Conservation (phyloP, 306 rosid species). For the Quercus wislizeni region DNA sequence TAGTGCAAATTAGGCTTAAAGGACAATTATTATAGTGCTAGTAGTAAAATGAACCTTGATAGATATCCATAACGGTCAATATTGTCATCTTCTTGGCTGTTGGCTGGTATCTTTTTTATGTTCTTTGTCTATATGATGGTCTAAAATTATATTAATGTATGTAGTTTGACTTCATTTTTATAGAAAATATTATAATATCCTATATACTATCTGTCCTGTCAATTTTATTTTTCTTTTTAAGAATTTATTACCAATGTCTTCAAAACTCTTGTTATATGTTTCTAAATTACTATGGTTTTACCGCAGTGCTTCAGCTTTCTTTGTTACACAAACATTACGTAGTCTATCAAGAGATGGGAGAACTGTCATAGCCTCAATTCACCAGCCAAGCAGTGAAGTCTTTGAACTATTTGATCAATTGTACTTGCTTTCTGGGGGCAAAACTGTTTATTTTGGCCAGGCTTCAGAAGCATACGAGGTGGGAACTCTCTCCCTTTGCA, state of each 20-base stretch:
- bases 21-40: too few species aligned
- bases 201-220: too few species aligned
- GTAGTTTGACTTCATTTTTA: too few species aligned
- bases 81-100: neutral
- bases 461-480: slow-evolving; percentile 97
- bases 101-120: too few species aligned
- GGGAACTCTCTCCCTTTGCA: neutral
- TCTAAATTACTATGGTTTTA: slow-evolving; percentile 12
- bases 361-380: slow-evolving; percentile 94
- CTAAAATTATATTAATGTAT: neutral
- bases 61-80: neutral
- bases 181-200: too few species aligned
- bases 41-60: too few species aligned
- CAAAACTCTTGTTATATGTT: neutral
- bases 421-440: slow-evolving; percentile 89
- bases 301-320: slow-evolving; percentile 96
- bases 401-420: slow-evolving; percentile 90
- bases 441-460: slow-evolving; percentile 91
- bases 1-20: too few species aligned
- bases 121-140: neutral
- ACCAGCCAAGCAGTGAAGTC: slow-evolving; percentile 99
- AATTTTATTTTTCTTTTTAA: neutral
- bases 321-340: slow-evolving; percentile 87
- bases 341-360: slow-evolving; percentile 88
- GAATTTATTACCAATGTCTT: neutral